Evolutionary conservation across 2,329 filamentous ascomycete species (phyloP), one percentile per base, ranked within the genome.

Genomic region (Sporothrix inflata): DNA sequence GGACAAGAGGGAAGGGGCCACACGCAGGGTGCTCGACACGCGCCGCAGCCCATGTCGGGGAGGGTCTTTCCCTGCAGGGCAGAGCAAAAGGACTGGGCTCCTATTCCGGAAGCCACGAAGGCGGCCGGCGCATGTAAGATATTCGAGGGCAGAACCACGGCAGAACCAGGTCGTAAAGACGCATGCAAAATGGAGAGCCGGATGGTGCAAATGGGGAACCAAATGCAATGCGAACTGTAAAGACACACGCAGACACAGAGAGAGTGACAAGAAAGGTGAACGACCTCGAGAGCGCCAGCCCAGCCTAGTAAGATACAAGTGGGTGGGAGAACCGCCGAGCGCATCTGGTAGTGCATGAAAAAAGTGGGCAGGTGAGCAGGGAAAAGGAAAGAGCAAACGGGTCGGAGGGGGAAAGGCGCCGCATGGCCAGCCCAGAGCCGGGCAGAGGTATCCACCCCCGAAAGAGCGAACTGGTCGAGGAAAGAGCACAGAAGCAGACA

Each of bases 311-410:
- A 16, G 34, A 30, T n/a, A 61, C 61, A 47, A n/a, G n/a, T n/a
- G 38, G 61, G 61, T 47, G 21, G 34, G 61, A 47, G 61, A 30
- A 65, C 60, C 61, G 61, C 40, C 61, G 57, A 61, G 57, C 34
- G n/a, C 34, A 61, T 47, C 6, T 47, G 61, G 21, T 66, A 47
- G 61, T 42, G 61, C 40, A 30, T 19, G 7, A 66, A 66, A 9
- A 47, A 66, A 30, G 61, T 66, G 40, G 40, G 4, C 24, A 47
- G 42, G 30, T 16, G 21, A 27, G 8, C 40, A 45, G 24, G 40
- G 40, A 47, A 65, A 61, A n/a, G 61, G 61, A 21, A 47, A 65
- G 40, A 66, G 42, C 40, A 49, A 27, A 49, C 40, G 14, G n/a
- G n/a, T n/a, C n/a, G n/a, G n/a, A n/a, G n/a, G n/a, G n/a, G n/a